Evolutionary conservation across 1,284 basidiomycete genomes (phyloP).

Genomic region (Thelephora terrestris): DNA sequence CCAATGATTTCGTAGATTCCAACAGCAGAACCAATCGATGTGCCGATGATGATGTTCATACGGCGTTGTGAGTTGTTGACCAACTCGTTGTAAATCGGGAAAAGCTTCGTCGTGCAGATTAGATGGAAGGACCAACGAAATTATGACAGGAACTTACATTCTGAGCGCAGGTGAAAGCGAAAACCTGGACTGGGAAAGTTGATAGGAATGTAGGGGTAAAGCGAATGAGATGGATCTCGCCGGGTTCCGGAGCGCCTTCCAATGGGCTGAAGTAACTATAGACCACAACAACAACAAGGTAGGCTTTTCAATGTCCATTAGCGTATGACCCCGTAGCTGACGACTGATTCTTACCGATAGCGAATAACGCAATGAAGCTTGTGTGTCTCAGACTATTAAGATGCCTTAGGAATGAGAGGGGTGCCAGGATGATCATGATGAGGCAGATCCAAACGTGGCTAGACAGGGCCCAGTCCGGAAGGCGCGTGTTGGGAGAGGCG

Average conservation of each 20-base stretch:
- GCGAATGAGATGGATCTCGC: slow-evolving; percentile 59
- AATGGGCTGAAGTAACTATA: slow-evolving; percentile 66
- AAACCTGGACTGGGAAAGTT: slow-evolving; percentile 91
- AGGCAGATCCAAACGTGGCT: slow-evolving; percentile 78
- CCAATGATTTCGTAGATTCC: slow-evolving; percentile 78
- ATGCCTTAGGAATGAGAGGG: slow-evolving; percentile 79
- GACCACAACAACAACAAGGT: slow-evolving; percentile 67
- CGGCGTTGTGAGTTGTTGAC: slow-evolving; percentile 69
- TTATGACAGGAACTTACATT: slow-evolving; percentile 47
- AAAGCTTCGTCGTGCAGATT: slow-evolving; percentile 40
- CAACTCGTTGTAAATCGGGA: slow-evolving; percentile 93
- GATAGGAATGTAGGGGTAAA: slow-evolving; percentile 75
- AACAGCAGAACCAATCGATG: slow-evolving; percentile 76
- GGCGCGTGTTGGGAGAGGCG: slow-evolving; percentile 50
- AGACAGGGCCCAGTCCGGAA: slow-evolving; percentile 67
- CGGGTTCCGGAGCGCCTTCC: slow-evolving; percentile 44
- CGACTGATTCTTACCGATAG: slow-evolving; percentile 51
- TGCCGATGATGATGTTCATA: slow-evolving; percentile 82
- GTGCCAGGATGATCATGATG: slow-evolving; percentile 77
- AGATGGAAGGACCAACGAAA: neutral
- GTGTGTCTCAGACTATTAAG: slow-evolving; percentile 78
- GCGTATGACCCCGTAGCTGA: neutral
- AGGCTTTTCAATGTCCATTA: slow-evolving; percentile 33
- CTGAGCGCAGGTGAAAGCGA: slow-evolving; percentile 87
- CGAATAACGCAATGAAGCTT: slow-evolving; percentile 80